Base-by-base conservation (phyloP, 1,139 yeast genomes). In the Sugiyamaella novakii region DNA sequence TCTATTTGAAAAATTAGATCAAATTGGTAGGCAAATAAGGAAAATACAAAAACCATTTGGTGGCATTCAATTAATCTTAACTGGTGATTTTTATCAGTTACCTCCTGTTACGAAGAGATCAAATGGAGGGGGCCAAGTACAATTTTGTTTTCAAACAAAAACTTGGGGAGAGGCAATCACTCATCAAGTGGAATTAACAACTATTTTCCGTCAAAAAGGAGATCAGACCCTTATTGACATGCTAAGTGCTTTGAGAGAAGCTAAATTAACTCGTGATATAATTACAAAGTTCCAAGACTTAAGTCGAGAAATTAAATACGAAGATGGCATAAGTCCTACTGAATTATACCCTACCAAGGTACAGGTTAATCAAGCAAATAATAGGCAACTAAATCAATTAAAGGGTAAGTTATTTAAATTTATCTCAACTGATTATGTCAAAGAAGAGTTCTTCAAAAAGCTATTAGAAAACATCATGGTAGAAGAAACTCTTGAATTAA, bases 161-260 rank as follows among this genome's bases (percentile, higher is more conserved):
- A 73, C 83, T 6, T 94, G 98, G 98, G 7, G 31, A 15, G 31
- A 24, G 5, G 41, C 49, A 2, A 46, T 34, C 17, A 72, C 73
- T 43, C 71, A 71, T 27, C 74, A 82, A 1, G 79, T 92, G 47
- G 78, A 87, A 40, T 70, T 92, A 48, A 76, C 78, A 50, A 85
- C 83, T 56, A 92, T 92, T n/a, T 94, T 87, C 66, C 79, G 99
- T 55, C 99, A 92, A 65, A 81, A 83, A 62, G 95, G 94, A 14
- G 97, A 91, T 61, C 75, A 69, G 35, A 79, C 77, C 47, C 75
- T 89, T 53, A 80, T 87, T 44, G 78, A 79, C 43, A 83, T 89
- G 80, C 74, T 89, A 55, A 87, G 88, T 61, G 78, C 84, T 1
- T 73, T 89, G 58, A 76, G 97, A 62, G 68, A 76, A 52, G 96